Evolutionary conservation across 768 basidiomycete genomes (phyloP).

Genomic region (Mycena latifolia): DNA sequence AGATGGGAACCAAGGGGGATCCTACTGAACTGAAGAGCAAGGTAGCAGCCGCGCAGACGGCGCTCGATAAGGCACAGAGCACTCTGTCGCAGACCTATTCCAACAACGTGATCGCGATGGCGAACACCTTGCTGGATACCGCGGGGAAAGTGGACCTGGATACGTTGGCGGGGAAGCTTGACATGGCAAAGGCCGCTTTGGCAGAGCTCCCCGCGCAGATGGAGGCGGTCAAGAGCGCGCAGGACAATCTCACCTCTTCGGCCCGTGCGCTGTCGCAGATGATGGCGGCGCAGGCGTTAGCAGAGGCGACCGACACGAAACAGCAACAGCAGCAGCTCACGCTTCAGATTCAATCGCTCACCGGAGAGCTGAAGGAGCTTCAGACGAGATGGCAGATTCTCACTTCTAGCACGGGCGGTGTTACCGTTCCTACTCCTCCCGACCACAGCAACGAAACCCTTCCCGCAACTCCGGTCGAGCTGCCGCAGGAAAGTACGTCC

Average conservation of each 20-base stretch:
- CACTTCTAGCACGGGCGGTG: slow-evolving; percentile 18
- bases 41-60: slow-evolving; percentile 36
- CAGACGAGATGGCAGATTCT: slow-evolving; percentile 34
- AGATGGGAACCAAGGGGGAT: too few relatives aligned
- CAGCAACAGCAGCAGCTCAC: too few relatives aligned
- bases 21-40: slow-evolving; percentile 34
- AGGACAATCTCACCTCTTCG: slow-evolving; percentile 26
- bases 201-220: slow-evolving; percentile 1
- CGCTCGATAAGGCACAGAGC: slow-evolving; percentile 33
- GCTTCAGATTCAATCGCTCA: too few relatives aligned
- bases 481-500: slow-evolving; percentile 29
- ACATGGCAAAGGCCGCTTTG: slow-evolving; percentile 2
- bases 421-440: neutral
- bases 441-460: neutral
- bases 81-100: slow-evolving; percentile 36
- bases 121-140: slow-evolving; percentile 40
- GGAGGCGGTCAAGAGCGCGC: slow-evolving; percentile 5
- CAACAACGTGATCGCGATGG: slow-evolving; percentile 39
- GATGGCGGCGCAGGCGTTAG: too few relatives aligned
- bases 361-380: too few relatives aligned
- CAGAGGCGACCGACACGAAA: too few relatives aligned
- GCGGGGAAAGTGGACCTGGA: too few relatives aligned
- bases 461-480: neutral
- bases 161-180: slow-evolving; percentile 18
- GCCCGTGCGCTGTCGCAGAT: slow-evolving; percentile 35